Evolutionary conservation across 345 rosid genomes (phyloP), one percentile per base, ranked within the genome.

Genomic region (Arabis hirsuta): DNA sequence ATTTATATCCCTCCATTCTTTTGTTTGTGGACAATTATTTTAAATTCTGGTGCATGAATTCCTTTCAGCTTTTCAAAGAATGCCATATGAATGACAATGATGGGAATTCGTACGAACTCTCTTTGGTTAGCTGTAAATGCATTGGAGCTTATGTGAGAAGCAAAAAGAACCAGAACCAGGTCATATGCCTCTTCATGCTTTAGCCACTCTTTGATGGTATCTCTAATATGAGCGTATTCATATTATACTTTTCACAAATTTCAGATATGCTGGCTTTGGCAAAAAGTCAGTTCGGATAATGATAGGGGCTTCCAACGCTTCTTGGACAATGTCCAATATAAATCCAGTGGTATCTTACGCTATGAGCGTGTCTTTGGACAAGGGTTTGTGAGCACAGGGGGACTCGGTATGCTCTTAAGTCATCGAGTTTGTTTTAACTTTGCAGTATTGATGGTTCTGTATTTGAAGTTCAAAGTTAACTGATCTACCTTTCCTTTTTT

Each of bases 81-180:
- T 86, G 89, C 65, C 82, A 85, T 48, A 60, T 67, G 62, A 62
- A 32, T 72, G 94, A 90, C 70, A 82, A 48, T 50, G 71, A 55
- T 34, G 97, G 96, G 66, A 83, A 88, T 66, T 83, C 87, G 19
- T 92, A 61, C 62, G 97, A 95, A 62, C 92, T 95, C 50, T 87
- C 97, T 67, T 84, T 92, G 63, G 72, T 88, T 75, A 80, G 97
- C 55, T 87, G 85, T 92, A 95, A 91, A 79, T 90, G 99, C 78
- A 83, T 95, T 59, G 93, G 98, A 74, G 99, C 99, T 79, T 95
- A 92, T 77, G 99, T 92, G 77, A 85, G 85, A 70, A 87, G 77
- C 88, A 90, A 95, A 77, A 95, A 87, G 88, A 87, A 92, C 79
- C 98, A 90, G 66, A 95, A 95, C 84, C 98, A 95, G 98, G 99